Evolutionary conservation across 1,139 yeast species (phyloP).

Genomic region (Arxiozyma telluris): DNA sequence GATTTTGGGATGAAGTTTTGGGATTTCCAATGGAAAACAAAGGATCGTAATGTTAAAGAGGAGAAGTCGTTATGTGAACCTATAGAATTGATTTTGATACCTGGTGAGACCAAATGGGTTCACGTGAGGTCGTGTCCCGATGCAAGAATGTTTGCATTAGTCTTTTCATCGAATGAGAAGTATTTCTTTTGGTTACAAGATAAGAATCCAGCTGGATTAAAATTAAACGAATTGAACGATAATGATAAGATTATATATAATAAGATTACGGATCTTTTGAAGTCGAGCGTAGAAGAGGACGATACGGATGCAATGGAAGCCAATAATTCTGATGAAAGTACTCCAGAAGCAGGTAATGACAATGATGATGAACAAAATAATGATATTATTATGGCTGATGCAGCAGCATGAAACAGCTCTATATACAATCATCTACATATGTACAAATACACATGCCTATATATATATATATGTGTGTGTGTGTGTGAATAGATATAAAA

Average conservation of each 20-base stretch:
- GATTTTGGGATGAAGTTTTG: slow-evolving; percentile 40
- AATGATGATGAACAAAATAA: slow-evolving; percentile 8
- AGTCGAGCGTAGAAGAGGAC: slow-evolving; percentile 34
- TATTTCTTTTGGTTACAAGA: slow-evolving; percentile 90
- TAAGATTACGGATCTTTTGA: slow-evolving; percentile 47
- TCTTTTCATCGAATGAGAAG: slow-evolving; percentile 80
- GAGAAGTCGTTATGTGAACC: slow-evolving; percentile 34
- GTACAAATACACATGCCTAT: slow-evolving; percentile 3
- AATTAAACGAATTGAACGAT: slow-evolving; percentile 45
- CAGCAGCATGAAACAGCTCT: slow-evolving; percentile 2
- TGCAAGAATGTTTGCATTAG: slow-evolving; percentile 79
- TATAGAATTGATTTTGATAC: slow-evolving; percentile 72
- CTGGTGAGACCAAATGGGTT: slow-evolving; percentile 86
- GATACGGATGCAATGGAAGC: no score
- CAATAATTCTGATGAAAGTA: slow-evolving; percentile 13
- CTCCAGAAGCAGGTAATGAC: slow-evolving; percentile 1
- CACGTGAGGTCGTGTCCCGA: slow-evolving; percentile 65
- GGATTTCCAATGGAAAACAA: slow-evolving; percentile 54
- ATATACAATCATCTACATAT: background rate
- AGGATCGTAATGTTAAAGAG: slow-evolving; percentile 34
- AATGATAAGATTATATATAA: slow-evolving; percentile 50
- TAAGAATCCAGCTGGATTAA: slow-evolving; percentile 54
- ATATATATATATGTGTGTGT: slow-evolving; percentile 4
- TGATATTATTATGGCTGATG: slow-evolving; percentile 7
- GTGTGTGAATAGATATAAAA: background rate